Evolutionary conservation across 1,284 basidiomycete species (phyloP), one percentile per base, ranked within the genome.

Genomic region (Austroboletus niveus): DNA sequence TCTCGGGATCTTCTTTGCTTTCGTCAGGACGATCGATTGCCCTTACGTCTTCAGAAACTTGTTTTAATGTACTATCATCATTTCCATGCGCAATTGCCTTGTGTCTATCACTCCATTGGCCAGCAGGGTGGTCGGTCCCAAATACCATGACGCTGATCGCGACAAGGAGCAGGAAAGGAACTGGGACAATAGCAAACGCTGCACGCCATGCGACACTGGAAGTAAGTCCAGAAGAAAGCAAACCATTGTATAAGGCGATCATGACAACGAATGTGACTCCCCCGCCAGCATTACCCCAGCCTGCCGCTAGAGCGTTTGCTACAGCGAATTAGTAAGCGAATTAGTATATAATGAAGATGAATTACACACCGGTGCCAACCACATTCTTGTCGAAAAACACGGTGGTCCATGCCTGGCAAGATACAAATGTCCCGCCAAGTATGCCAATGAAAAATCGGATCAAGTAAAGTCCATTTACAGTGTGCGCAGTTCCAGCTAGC

Each of bases 61-160:
- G 31, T 2, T 29, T 17, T 8, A 35, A 40, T 29, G 40, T 14
- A 8, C 20, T 31, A 5, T 2, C 14, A n/a, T 10, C n/a, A 1
- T 15, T 27, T 8, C 8, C n/a, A 17, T 9, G 51, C 1, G 49
- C 32, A 5, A n/a, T 70, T 70, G 74, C 63, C n/a, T 70, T 72
- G 61, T 82, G 75, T 7, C 83, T 71, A 30, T 80, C 69, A 10
- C 70, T 66, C 84, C 84, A 85, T 52, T 72, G 75, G 2, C 84
- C 84, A 8, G 75, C 74, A 0, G 84, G 84, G 45, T 83, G 81
- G 58, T 86, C 84, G 48, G 77, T 78, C 1, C 82, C 84, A 54
- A 79, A 76, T 15, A 81, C 56, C 34, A 86, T 53, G 39, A 71
- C 73, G 10, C 76, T 50, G 3, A 59, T 53, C 4, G 82, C 81